Base-by-base conservation (phyloP, 805 yeast genomes). In the Cyberlindnera japonica region DNA sequence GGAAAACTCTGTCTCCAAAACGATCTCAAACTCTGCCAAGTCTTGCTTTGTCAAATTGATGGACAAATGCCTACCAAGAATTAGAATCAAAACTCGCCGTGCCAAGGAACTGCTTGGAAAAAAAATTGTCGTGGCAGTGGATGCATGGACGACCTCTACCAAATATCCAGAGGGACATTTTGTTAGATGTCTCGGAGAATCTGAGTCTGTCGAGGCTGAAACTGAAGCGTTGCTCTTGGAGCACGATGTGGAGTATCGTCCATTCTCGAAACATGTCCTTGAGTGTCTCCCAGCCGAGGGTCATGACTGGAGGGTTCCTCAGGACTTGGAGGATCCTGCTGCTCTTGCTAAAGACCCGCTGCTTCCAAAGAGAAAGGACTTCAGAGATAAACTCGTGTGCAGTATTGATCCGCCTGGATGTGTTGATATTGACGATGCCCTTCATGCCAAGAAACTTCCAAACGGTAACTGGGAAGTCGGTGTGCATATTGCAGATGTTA, bases 401-500 rank as follows among this genome's bases (percentile, higher is more conserved):
- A 84, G 95, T 18, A 93, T 93, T 53, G 99, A 93, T 71, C 99
- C 99, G 9, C 97, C 97, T 2, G 83, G 84, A 22, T 91, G 98
- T 79, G 97, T 90, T 50, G 99, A 93, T 77, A 93, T 93, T 55
- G 99, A 93, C 68, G 96, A 93, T 68, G 99, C 99, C 1, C 69
- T 93, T 35, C 99, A 93, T 59, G 98, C 98, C 0, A 68, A 74
- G 48, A 59, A 61, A 39, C 71, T 93, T 36, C 89, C 95, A 2
- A 93, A 93, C 61, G 99, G 99, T 1, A 87, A 91, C 59, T 89
- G 77, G 69, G 96, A 93, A 61, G 95, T 93, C 41, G 99, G 99
- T 57, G 99, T 93, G 22, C 99, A 93, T 59, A 93, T 93, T 68
- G 99, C 99, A 9, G 99, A 93, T 65, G 99, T 93, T 22, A 87